A percentile compares a stretch with the other conserved stretches of the same genome.
Conservation (phyloP, 1,139 yeast species). For the Yamadazyma trypodendri region DNA sequence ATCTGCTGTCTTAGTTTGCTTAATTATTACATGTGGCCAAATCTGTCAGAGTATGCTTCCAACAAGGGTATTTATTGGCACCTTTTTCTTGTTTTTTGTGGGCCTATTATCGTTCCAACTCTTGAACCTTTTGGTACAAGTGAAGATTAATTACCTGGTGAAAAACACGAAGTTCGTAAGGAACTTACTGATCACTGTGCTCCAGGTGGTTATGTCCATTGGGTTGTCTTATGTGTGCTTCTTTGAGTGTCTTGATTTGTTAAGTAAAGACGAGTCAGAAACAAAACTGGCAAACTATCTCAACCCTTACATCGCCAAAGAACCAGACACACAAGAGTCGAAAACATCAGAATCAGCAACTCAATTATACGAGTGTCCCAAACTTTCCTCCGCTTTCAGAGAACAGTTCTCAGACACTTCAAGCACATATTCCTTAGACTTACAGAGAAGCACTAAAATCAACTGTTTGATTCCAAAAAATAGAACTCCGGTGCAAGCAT, state of each 20-base stretch:
- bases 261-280: neutral
- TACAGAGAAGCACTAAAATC: neutral
- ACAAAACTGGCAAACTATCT: neutral
- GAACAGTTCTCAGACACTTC: slow-evolving; percentile 5
- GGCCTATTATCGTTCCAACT: slow-evolving; percentile 5
- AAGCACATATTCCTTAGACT: slow-evolving; percentile 7
- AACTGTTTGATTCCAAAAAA: neutral
- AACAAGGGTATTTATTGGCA: neutral
- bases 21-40: neutral
- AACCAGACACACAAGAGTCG: too few species aligned
- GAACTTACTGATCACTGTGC: slow-evolving; percentile 2
- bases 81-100: slow-evolving; percentile 1
- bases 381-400: neutral
- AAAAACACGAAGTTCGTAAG: slow-evolving; percentile 1
- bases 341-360: too few species aligned
- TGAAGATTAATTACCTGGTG: neutral
- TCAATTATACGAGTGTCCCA: neutral
- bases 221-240: slow-evolving; percentile 2
- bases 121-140: slow-evolving; percentile 4
- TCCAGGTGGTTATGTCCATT: slow-evolving; percentile 4
- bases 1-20: neutral
- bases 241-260: neutral
- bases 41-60: neutral
- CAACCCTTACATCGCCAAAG: neutral
- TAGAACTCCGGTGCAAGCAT: neutral